Conservation (phyloP, 1,284 basidiomycete species). For the Tylopilus sp. region DNA sequence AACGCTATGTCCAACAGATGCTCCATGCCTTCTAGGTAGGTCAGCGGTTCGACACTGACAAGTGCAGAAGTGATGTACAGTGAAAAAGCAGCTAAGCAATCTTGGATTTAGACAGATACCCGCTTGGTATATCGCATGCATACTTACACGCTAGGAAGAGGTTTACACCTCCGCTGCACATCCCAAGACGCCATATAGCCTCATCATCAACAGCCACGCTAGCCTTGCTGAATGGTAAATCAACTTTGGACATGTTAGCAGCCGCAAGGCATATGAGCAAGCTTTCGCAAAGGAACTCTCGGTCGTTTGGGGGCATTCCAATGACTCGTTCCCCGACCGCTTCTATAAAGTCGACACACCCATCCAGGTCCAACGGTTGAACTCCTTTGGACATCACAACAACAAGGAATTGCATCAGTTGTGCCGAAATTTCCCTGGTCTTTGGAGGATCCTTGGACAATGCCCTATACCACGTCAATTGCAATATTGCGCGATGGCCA, state of each 20-base stretch:
- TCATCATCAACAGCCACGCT: conserved; percentile 15
- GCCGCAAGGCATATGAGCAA: conserved; percentile 27
- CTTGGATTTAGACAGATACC: conserved; percentile 8
- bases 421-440: conserved; percentile 10
- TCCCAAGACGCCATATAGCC: conserved; percentile 26
- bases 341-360: conserved; percentile 15
- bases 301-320: conserved; percentile 2
- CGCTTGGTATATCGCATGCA: not conserved
- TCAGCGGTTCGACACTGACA: conserved; percentile 34
- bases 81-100: conserved; percentile 47
- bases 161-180: conserved; percentile 6
- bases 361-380: conserved; percentile 3
- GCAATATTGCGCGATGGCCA: not conserved
- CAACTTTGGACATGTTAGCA: conserved; percentile 10
- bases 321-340: conserved; percentile 19
- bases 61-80: conserved; percentile 39
- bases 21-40: conserved; percentile 51
- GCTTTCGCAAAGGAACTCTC: conserved; percentile 19
- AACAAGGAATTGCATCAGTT: conserved; percentile 29
- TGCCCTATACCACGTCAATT: conserved; percentile 7
- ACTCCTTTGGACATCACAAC: conserved; percentile 23
- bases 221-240: conserved; percentile 7
- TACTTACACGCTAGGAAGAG: conserved; percentile 28
- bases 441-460: conserved; percentile 12
- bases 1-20: conserved; percentile 49